Evolutionary conservation across 306 rosid species (phyloP).

Genomic region (Lablab purpureus): DNA sequence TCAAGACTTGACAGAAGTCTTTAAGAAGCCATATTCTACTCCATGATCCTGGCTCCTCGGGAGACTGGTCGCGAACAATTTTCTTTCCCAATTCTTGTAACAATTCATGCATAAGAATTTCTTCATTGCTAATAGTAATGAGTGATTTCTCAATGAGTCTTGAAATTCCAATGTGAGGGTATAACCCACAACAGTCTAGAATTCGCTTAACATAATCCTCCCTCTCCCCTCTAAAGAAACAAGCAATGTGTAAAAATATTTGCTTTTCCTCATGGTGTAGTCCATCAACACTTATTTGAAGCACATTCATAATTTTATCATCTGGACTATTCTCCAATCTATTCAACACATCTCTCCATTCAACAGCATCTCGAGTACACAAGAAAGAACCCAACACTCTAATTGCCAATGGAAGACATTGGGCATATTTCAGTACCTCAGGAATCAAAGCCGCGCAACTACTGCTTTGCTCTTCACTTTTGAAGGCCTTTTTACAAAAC

Average conservation of each 20-base stretch:
- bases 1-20: slow-evolving; percentile 13
- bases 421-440: not conserved
- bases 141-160: slow-evolving; percentile 37
- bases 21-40: slow-evolving; percentile 41
- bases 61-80: slow-evolving; percentile 21
- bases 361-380: slow-evolving; percentile 9
- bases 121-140: slow-evolving; percentile 16
- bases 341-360: slow-evolving; percentile 33
- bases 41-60: slow-evolving; percentile 2
- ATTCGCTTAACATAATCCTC: slow-evolving; percentile 21
- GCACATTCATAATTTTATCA: not conserved
- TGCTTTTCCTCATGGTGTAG: not conserved
- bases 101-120: slow-evolving; percentile 44
- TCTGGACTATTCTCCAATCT: slow-evolving; percentile 12
- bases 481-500: slow-evolving; percentile 35
- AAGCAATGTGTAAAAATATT: slow-evolving; percentile 43
- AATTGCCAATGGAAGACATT: slow-evolving; percentile 37
- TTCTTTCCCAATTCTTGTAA: slow-evolving; percentile 39
- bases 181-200: not conserved
- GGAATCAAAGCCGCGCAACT: not conserved
- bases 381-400: slow-evolving; percentile 39
- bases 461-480: not conserved
- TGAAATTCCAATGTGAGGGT: slow-evolving; percentile 21
- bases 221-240: slow-evolving; percentile 30
- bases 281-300: slow-evolving; percentile 36